Evolutionary conservation across 2,329 filamentous ascomycete genomes (phyloP).

Genomic region (Aspergillus japonicus): DNA sequence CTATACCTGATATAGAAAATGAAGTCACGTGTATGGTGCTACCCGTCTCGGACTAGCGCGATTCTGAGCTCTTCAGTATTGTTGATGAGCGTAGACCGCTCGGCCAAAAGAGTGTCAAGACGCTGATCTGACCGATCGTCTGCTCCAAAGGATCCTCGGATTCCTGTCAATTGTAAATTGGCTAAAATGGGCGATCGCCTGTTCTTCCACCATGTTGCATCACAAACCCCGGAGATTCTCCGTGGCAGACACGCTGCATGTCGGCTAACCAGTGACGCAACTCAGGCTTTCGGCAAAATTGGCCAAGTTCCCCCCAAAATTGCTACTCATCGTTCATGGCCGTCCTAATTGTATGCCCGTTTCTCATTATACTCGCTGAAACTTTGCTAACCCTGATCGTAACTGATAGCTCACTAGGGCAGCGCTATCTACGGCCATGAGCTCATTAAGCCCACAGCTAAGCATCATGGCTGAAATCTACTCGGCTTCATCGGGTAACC

Average conservation of each 20-base stretch:
- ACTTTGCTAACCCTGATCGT: not conserved
- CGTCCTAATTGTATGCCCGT: not conserved
- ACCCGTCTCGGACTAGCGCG: not conserved
- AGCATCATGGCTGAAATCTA: not conserved
- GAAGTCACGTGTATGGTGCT: not conserved
- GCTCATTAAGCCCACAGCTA: not conserved
- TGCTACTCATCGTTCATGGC: not conserved
- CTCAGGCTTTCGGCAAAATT: not conserved
- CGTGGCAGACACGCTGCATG: not conserved
- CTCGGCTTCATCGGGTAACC: not conserved
- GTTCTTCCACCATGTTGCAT: not conserved
- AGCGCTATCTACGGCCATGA: not conserved
- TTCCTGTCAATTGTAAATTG: no score
- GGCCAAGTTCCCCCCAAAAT: not conserved
- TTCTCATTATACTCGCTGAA: not conserved
- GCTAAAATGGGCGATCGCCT: not conserved
- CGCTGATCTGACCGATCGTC: no score
- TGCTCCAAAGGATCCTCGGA: no score
- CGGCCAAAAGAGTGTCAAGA: no score
- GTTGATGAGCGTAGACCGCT: no score
- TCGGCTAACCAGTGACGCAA: not conserved
- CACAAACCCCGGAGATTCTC: conserved; percentile 1
- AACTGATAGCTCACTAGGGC: not conserved
- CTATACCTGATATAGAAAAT: not conserved
- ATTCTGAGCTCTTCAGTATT: not conserved